Percentiles rank a stretch among this genome's conserved stretches.
These are phyloP conservation scores for Aschersonia sp. DNA, from an alignment of 2,329 filamentous ascomycete genomes.

Conservation along the genomic window DNA sequence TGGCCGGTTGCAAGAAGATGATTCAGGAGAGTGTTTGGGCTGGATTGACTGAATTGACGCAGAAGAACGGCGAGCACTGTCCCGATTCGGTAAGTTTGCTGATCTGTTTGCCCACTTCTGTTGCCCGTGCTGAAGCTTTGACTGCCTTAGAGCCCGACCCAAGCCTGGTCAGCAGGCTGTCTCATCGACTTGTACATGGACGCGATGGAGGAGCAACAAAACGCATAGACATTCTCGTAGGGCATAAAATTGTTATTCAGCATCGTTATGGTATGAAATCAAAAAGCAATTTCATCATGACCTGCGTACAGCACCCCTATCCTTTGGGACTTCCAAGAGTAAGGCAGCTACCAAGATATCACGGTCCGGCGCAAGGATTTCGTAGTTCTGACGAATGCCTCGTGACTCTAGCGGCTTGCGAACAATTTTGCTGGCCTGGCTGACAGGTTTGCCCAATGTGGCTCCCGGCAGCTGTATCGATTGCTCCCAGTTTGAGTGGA, in stretches of 20 bases:
- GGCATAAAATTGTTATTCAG: neutral
- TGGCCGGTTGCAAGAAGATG: constrained; percentile 73
- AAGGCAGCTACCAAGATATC: too few species aligned
- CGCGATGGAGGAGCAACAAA: constrained; percentile 43
- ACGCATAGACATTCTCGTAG: neutral
- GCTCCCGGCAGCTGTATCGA: too few species aligned
- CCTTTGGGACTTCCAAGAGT: too few species aligned
- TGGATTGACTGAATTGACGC: constrained; percentile 82
- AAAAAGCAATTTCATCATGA: too few species aligned
- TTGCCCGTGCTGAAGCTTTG: neutral
- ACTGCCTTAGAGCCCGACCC: constrained; percentile 60
- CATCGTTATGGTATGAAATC: neutral
- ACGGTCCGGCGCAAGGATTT: too few species aligned
- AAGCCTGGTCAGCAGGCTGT: constrained; percentile 92
- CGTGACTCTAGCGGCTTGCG: too few species aligned
- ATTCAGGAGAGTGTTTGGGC: constrained; percentile 75
- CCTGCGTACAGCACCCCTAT: too few species aligned
- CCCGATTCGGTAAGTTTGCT: constrained; percentile 61
- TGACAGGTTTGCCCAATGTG: too few species aligned
- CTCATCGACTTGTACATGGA: constrained; percentile 95
- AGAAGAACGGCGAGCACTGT: constrained; percentile 75
- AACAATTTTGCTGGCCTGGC: too few species aligned
- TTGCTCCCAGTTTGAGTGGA: too few species aligned
- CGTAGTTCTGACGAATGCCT: too few species aligned
- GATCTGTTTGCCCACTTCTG: constrained; percentile 2